Evolutionary conservation across 768 basidiomycete species (phyloP).

Genomic region (Tremella fuciformis): DNA sequence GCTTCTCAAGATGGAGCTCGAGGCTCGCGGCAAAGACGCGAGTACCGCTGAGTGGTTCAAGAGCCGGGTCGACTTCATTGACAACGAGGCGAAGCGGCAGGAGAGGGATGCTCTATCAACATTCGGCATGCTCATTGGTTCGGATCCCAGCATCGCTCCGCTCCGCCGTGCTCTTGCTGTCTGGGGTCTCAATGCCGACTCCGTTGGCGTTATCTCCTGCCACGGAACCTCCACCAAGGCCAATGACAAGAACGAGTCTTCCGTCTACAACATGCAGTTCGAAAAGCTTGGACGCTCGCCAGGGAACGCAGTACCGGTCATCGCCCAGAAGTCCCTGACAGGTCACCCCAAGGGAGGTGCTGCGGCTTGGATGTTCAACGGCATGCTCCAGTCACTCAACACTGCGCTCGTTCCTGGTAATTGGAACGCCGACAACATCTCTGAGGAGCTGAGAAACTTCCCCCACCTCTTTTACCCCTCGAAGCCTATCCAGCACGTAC

Average conservation of each 20-base stretch:
- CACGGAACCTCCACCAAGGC: conserved; percentile 57
- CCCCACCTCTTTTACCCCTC: conserved; percentile 95
- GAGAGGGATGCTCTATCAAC: conserved; percentile 89
- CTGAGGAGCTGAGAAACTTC: conserved; percentile 74
- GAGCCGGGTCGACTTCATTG: conserved; percentile 74
- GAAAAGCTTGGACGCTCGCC: conserved; percentile 80
- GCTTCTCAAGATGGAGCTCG: conserved; percentile 75
- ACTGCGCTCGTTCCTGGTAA: conserved; percentile 91
- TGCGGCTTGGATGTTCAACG: conserved; percentile 96
- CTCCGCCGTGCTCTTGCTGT: conserved; percentile 93
- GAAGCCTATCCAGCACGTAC: conserved; percentile 89
- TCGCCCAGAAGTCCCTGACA: conserved; percentile 95
- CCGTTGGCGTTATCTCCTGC: conserved; percentile 62
- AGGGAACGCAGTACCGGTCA: conserved; percentile 94
- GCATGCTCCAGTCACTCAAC: conserved; percentile 77
- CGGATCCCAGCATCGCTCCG: conserved; percentile 79
- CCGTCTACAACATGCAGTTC: conserved; percentile 94
- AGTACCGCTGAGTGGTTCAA: conserved; percentile 70
- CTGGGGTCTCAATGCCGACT: conserved; percentile 91
- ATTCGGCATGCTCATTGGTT: conserved; percentile 92
- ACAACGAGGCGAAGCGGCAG: conserved; percentile 83
- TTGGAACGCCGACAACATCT: conserved; percentile 86
- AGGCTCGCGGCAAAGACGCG: conserved; percentile 50
- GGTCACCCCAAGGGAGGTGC: conserved; percentile 99
- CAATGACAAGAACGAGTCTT: conserved; percentile 95